Conservation (phyloP, 139 green algal genomes). For the Ostreobium quekettii region DNA sequence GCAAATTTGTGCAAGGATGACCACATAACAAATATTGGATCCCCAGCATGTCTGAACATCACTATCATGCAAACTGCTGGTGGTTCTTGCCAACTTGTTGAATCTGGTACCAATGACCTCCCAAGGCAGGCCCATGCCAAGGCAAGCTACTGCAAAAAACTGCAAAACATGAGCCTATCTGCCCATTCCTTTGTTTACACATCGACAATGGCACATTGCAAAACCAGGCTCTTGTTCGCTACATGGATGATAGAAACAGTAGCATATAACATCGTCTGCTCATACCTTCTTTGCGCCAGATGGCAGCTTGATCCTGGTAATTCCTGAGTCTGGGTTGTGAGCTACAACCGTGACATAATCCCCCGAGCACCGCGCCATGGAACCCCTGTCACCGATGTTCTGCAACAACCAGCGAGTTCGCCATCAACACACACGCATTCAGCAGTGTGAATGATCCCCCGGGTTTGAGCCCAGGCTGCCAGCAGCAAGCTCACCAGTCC, state of each 20-base stretch:
- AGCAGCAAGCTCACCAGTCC: too few species aligned
- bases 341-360: slow-evolving; percentile 97
- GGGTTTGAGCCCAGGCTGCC: background rate
- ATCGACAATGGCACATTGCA: too few species aligned
- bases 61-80: too few species aligned
- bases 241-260: too few species aligned
- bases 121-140: too few species aligned
- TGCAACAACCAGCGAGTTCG: slow-evolving; percentile 21
- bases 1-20: too few species aligned
- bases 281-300: slow-evolving; percentile 93
- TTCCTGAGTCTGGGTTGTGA: slow-evolving; percentile 94
- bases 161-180: background rate
- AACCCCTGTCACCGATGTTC: slow-evolving; percentile 85
- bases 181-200: background rate
- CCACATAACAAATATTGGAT: background rate
- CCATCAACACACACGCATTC: background rate
- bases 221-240: too few species aligned
- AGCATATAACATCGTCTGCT: too few species aligned
- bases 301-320: slow-evolving; percentile 97
- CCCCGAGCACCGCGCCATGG: slow-evolving; percentile 84
- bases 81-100: too few species aligned
- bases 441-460: background rate
- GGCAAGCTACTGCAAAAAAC: too few species aligned
- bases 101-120: too few species aligned
- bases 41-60: too few species aligned